These are phyloP conservation scores for Aspergillus leporis DNA, from an alignment of 495 filamentous ascomycete genomes.

Conservation along the genomic window DNA sequence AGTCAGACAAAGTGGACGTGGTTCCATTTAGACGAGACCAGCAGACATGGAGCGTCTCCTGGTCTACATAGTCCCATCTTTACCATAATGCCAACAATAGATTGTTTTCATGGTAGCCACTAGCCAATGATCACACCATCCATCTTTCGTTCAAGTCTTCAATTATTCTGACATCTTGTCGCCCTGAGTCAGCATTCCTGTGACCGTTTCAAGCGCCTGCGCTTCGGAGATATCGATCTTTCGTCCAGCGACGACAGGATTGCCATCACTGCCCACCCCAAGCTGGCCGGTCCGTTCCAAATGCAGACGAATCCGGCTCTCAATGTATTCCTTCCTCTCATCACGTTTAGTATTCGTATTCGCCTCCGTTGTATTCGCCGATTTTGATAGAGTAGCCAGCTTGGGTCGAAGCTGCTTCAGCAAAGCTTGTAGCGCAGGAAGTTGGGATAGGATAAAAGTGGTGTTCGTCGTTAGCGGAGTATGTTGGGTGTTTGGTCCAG, in stretches of 20 bases:
- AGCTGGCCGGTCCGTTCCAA: slow-evolving; percentile 47
- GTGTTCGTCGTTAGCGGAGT: slow-evolving; percentile 69
- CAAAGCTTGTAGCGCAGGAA: slow-evolving; percentile 71
- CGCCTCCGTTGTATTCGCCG: slow-evolving; percentile 30
- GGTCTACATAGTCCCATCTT: slow-evolving; percentile 32
- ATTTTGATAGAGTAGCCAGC: slow-evolving; percentile 51
- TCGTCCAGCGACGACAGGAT: slow-evolving; percentile 40
- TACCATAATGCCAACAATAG: neutral
- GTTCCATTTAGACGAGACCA: slow-evolving; percentile 71
- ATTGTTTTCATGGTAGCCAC: neutral
- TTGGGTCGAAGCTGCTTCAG: slow-evolving; percentile 63
- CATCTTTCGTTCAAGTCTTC: neutral
- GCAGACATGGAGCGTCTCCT: slow-evolving; percentile 61
- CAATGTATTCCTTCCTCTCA: slow-evolving; percentile 73
- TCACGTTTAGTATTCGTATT: slow-evolving; percentile 44
- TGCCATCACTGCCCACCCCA: slow-evolving; percentile 37
- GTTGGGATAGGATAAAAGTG: slow-evolving; percentile 76
- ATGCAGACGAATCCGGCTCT: slow-evolving; percentile 58
- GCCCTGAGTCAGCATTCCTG: slow-evolving; percentile 42
- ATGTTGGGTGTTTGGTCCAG: slow-evolving; percentile 37
- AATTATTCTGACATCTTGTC: slow-evolving; percentile 25
- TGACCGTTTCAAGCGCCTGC: slow-evolving; percentile 47
- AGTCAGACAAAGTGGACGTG: slow-evolving; percentile 57
- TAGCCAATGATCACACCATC: neutral
- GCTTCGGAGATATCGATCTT: slow-evolving; percentile 45